A percentile compares a stretch with the other conserved stretches of the same genome.
Conservation (phyloP, 805 yeast species). For the Wickerhamomyces chambardii region DNA sequence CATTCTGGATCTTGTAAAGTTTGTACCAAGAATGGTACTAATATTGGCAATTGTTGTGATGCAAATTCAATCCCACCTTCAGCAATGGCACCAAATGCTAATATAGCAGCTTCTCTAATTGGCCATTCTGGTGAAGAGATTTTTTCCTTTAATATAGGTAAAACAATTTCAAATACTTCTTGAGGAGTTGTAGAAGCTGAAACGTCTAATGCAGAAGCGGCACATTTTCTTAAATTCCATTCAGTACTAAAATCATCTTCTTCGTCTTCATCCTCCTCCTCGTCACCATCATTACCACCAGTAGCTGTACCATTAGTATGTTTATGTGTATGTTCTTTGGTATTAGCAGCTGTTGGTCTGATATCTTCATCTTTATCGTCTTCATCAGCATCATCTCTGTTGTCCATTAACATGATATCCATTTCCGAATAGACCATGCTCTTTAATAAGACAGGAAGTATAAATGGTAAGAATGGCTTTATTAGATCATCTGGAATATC, state of each 20-base stretch:
- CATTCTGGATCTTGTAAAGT: slow-evolving; percentile 69
- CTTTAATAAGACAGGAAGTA: slow-evolving; percentile 70
- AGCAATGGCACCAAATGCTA: slow-evolving; percentile 93
- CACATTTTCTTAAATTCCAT: slow-evolving; percentile 90
- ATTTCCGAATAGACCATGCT: slow-evolving; percentile 87
- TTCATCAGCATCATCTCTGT: slow-evolving; percentile 63
- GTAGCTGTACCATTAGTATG: slow-evolving; percentile 13
- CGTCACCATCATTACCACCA: slow-evolving; percentile 46
- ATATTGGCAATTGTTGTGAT: slow-evolving; percentile 61
- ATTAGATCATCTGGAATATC: slow-evolving; percentile 45
- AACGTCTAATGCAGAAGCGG: slow-evolving; percentile 88
- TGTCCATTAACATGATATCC: slow-evolving; percentile 62
- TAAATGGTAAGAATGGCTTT: slow-evolving; percentile 44
- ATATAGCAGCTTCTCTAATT: slow-evolving; percentile 83
- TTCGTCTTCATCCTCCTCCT: slow-evolving; percentile 67
- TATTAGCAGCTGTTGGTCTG: slow-evolving; percentile 68
- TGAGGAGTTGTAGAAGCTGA: slow-evolving; percentile 62
- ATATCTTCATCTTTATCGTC: slow-evolving; percentile 87
- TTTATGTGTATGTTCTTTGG: slow-evolving; percentile 31
- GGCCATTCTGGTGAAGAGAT: slow-evolving; percentile 76
- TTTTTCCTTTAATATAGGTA: slow-evolving; percentile 70
- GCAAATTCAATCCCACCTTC: slow-evolving; percentile 77
- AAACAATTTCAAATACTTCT: slow-evolving; percentile 53
- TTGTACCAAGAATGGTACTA: slow-evolving; percentile 81
- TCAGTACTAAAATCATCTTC: slow-evolving; percentile 59